Base-by-base conservation (phyloP, 1,139 yeast species). In the Candida labiduridarum region DNA sequence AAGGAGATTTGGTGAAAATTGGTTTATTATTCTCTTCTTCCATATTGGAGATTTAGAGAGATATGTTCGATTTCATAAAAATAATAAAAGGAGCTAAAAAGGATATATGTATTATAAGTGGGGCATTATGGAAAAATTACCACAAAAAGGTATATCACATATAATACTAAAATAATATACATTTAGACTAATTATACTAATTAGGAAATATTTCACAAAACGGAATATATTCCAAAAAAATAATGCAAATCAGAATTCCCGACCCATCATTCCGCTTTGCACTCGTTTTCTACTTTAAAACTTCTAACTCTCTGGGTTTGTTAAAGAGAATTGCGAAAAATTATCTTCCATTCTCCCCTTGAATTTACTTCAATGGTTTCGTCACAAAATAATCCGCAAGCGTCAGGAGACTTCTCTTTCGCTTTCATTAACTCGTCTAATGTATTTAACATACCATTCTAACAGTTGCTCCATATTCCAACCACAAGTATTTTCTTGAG, bases 171-270 rank as follows among this genome's bases (percentile, higher is more conserved):
- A 31, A 31, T 27, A 27, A 15, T 25, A 25, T 25, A 25, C 29
- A 25, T 25, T 25, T 25, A 25, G 29, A 27, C 30, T 29, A 40
- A 40, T 40, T 27, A 40, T 44, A 44, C 38, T 27, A 44, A 44
- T 44, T 44, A 36, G 46, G 46, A 27, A 44, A 44, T 44, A 29
- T 25, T 16, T 16, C 35, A 44, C 46, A 44, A 44, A 44, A 27
- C 14, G 5, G 15, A 38, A 35, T 18, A n/a, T 9, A 35, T 35
- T n/a, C 19, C 39, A 35, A 9, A 35, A 35, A 35, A 35, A 15
- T 5, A 38, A 38, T 38, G 29, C 29, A 25, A 25, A 25, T 25
- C 29, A 25, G 2, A 25, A 25, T 12, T 19, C 27, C 5, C 18
- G 4, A 10, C 18, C 14, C 14, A 34, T 14, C 15, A 34, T 34